Evolutionary conservation across 768 basidiomycete genomes (phyloP).

Genomic region (Porphyrellus cyaneotinctus): DNA sequence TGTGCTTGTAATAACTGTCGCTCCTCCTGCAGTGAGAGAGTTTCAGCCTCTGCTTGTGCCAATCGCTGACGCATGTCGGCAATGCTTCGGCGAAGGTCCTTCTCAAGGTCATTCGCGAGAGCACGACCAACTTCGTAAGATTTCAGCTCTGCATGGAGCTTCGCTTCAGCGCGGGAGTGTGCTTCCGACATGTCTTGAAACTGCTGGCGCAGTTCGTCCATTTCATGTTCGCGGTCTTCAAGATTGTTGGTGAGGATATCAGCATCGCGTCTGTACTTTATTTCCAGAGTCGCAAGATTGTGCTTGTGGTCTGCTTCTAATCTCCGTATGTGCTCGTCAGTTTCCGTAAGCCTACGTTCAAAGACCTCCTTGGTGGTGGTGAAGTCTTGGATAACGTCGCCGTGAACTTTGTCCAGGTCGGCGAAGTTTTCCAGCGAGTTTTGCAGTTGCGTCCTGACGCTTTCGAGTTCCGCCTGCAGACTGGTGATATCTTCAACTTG

Average conservation of each 20-base stretch:
- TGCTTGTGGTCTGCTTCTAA: conserved; percentile 27
- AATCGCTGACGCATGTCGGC: conserved; percentile 37
- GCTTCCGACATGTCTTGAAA: conserved; percentile 38
- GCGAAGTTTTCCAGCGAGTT: conserved; percentile 21
- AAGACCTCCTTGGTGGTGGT: conserved; percentile 26
- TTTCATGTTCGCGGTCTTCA: conserved; percentile 36
- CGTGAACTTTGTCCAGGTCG: conserved; percentile 26
- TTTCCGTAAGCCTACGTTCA: conserved; percentile 27
- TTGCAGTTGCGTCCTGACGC: conserved; percentile 20
- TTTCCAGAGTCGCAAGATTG: conserved; percentile 28
- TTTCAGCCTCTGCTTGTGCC: conserved; percentile 35
- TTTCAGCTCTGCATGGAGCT: conserved; percentile 22
- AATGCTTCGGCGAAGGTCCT: conserved; percentile 36
- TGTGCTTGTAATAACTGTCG: conserved; percentile 49
- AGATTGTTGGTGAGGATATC: conserved; percentile 37
- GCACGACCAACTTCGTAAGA: conserved; percentile 25
- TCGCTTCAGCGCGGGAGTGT: conserved; percentile 32
- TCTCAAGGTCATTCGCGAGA: conserved; percentile 33
- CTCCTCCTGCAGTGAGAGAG: conserved; percentile 45
- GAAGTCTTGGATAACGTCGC: conserved; percentile 24
- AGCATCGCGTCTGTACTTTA: conserved; percentile 30
- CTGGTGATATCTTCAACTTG: conserved; percentile 16
- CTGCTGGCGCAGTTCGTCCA: conserved; percentile 32
- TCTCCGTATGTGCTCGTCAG: conserved; percentile 18
- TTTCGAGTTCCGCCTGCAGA: conserved; percentile 26